Evolutionary conservation across 2,329 filamentous ascomycete genomes (phyloP).

Genomic region (Ophiocordyceps camponoti-leonardi): DNA sequence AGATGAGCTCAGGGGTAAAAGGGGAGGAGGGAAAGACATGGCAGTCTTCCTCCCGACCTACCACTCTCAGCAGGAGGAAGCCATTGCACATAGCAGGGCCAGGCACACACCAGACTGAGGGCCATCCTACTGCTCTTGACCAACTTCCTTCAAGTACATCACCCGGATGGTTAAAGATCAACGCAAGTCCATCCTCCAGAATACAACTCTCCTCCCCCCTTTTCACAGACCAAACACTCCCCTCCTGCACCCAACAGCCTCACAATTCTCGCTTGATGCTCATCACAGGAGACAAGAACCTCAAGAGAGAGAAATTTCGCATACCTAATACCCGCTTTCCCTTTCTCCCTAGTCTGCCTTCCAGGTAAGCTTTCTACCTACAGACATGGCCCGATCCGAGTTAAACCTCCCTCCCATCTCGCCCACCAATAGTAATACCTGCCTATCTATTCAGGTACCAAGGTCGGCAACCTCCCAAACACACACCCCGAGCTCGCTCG

Average conservation of each 20-base stretch:
- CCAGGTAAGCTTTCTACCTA: too few species aligned
- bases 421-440: too few species aligned
- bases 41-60: background rate
- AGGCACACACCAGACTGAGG: background rate
- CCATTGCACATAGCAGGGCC: background rate
- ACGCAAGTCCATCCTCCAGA: background rate
- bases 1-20: background rate
- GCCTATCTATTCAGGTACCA: too few species aligned
- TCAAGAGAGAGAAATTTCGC: too few species aligned
- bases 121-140: background rate
- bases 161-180: background rate
- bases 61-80: background rate
- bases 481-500: background rate
- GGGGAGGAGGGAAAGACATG: background rate
- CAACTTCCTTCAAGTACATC: background rate
- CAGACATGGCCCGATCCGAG: too few species aligned
- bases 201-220: background rate
- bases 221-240: too few species aligned
- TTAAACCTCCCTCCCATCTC: too few species aligned
- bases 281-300: too few species aligned
- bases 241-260: background rate
- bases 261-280: background rate
- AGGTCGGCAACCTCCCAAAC: background rate
- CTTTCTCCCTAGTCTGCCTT: too few species aligned
- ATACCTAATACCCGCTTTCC: too few species aligned